Percentiles rank a stretch among this genome's conserved stretches.
Conservation (phyloP, 441 rosid species). For the Pelargonium myrrhifolium region DNA sequence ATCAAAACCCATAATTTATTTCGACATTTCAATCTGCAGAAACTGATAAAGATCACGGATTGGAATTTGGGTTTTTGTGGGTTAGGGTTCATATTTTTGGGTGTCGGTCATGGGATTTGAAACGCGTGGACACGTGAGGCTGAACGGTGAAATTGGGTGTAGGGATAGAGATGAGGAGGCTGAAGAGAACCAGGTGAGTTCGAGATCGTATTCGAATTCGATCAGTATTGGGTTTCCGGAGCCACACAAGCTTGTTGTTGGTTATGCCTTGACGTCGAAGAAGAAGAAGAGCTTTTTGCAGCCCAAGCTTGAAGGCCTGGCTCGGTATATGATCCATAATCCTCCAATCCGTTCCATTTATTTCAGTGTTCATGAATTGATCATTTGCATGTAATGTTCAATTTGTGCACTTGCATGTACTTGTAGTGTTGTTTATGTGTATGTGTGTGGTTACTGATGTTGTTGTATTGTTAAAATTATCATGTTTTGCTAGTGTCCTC, state of each 20-base stretch:
- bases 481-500: neutral
- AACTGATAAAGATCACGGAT: neutral
- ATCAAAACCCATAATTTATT: neutral
- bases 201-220: constrained; percentile 9
- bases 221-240: constrained; percentile 14
- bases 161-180: constrained; percentile 1
- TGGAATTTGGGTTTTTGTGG: constrained; percentile 3
- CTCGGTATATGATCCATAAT: constrained; percentile 41
- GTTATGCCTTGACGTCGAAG: constrained; percentile 84
- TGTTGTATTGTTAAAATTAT: neutral
- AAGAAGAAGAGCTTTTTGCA: constrained; percentile 87
- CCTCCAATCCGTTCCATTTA: neutral
- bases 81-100: neutral
- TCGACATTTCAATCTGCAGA: neutral
- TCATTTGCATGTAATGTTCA: neutral
- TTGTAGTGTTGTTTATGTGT: too few species aligned
- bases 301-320: constrained; percentile 70
- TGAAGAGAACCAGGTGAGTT: neutral
- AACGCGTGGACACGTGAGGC: neutral
- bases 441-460: neutral
- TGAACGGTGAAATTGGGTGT: neutral
- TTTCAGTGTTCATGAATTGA: neutral
- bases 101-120: constrained; percentile 3
- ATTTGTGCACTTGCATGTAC: neutral
- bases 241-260: constrained; percentile 48